These are phyloP conservation scores for Hymenoscyphus linearis DNA, from an alignment of 2,329 filamentous ascomycete species.

Conservation along the genomic window DNA sequence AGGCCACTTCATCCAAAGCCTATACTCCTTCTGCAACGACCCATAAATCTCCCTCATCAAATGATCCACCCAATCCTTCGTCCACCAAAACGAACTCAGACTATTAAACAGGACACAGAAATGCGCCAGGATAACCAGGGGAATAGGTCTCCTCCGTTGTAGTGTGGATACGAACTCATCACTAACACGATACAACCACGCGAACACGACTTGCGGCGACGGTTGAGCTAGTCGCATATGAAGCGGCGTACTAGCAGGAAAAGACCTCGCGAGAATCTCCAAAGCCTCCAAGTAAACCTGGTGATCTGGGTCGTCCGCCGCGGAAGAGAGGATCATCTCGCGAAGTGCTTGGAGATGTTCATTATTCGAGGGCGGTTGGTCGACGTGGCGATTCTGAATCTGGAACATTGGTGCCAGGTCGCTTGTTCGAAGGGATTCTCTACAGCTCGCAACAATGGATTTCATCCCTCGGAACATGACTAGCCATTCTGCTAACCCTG, in stretches of 20 bases:
- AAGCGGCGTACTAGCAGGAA: background rate
- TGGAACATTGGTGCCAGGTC: conserved; percentile 18
- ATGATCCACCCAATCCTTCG: conserved; percentile 33
- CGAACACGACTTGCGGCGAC: conserved; percentile 13
- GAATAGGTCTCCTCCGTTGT: conserved; percentile 15
- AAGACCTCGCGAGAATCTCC: conserved; percentile 5
- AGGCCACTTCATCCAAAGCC: conserved; percentile 32
- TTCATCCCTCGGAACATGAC: conserved; percentile 33
- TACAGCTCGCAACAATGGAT: conserved; percentile 29
- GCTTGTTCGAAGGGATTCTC: conserved; percentile 19
- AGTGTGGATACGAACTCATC: conserved; percentile 28
- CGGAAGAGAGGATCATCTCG: conserved; percentile 3
- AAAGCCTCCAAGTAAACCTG: conserved; percentile 11
- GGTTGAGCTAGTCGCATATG: conserved; percentile 1
- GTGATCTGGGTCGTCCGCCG: conserved; percentile 4
- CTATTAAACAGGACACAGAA: conserved; percentile 33
- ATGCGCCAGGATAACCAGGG: conserved; percentile 28
- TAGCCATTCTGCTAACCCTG: conserved; percentile 34
- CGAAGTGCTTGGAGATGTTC: conserved; percentile 11
- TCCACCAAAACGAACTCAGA: conserved; percentile 34
- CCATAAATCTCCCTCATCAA: conserved; percentile 31
- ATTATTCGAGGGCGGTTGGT: conserved; percentile 3
- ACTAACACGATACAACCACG: conserved; percentile 13
- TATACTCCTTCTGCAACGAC: conserved; percentile 31
- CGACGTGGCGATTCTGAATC: conserved; percentile 14